Base-by-base conservation (phyloP, 768 basidiomycete genomes). In the Calvatia gigantea region DNA sequence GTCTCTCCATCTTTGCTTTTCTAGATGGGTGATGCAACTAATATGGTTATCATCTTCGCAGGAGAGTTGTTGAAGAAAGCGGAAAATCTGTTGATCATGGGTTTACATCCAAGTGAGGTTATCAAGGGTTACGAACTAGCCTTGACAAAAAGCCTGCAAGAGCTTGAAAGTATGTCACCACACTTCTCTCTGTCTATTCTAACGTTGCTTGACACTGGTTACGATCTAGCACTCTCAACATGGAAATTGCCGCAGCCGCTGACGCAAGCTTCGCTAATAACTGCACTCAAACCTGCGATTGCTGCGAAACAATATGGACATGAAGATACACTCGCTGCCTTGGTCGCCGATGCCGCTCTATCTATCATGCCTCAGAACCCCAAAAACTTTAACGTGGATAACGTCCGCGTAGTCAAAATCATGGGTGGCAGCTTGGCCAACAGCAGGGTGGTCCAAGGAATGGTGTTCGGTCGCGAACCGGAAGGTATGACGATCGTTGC, bases 1-100 rank as follows among this genome's bases (percentile, higher is more conserved):
- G 17, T 46, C 21, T 49, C 38, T 55, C 35, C 37, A 17, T 45
- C 32, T 12, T 49, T 43, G 42, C n/a, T 31, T 39, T 44, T 57
- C 29, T 67, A 93, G 94, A 94, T 97, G 91, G 97, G 97, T 54
- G 96, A 98, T 75, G 85, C 93, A 39, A 98, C 97, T 45, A 99
- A 98, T 70, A 80, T 89, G 65, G 95, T 98, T 44, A 73, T 99
- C 67, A 98, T 99, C 64, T 75, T 99, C 37, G 94, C 91, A 19
- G 97, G 97, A 51, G 96, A 98, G 73, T 77, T 99, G 45, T 78
- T 98, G 62, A 97, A 96, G 72, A 89, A 89, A 62, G 89, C 96
- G 0, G 97, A 98, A 67, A 80, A 88, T 61, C 82, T 99, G 28
- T 81, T 99, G 48, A 79, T 94, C 33, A 96, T 98, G 94, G 97